These are phyloP conservation scores for Hanseniaspora meyeri DNA, from an alignment of 805 yeast genomes.

Conservation along the genomic window DNA sequence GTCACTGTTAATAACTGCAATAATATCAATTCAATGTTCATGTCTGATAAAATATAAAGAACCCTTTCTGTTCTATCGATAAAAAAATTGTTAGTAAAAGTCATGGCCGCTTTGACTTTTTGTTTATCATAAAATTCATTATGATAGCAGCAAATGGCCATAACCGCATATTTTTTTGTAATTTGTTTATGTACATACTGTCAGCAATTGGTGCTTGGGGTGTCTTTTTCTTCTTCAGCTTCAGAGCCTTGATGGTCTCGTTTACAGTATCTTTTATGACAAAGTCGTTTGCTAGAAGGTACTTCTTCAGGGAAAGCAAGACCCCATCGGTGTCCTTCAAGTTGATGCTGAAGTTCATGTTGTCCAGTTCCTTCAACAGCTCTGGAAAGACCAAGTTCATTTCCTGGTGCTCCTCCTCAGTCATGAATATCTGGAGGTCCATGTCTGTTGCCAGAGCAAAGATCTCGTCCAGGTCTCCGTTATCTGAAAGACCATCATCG, in stretches of 20 bases:
- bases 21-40: no score
- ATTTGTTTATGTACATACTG: conserved; percentile 1
- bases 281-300: conserved; percentile 6
- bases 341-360: background rate
- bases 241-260: background rate
- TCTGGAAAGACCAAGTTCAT: background rate
- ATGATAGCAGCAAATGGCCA: no score
- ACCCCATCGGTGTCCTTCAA: background rate
- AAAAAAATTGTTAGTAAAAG: background rate
- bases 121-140: no score
- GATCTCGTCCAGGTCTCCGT: background rate
- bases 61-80: background rate
- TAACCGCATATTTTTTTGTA: no score
- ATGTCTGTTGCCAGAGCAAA: conserved; percentile 2
- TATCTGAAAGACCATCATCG: background rate
- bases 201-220: background rate
- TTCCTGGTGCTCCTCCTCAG: background rate
- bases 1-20: no score
- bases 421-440: conserved; percentile 9
- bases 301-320: conserved; percentile 1
- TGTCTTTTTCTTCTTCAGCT: conserved; percentile 2
- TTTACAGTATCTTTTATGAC: background rate
- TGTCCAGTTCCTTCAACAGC: background rate
- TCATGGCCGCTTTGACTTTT: background rate
- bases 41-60: background rate